Base-by-base conservation (phyloP, 208 protist species). In the Leishmania mexicana region DNA sequence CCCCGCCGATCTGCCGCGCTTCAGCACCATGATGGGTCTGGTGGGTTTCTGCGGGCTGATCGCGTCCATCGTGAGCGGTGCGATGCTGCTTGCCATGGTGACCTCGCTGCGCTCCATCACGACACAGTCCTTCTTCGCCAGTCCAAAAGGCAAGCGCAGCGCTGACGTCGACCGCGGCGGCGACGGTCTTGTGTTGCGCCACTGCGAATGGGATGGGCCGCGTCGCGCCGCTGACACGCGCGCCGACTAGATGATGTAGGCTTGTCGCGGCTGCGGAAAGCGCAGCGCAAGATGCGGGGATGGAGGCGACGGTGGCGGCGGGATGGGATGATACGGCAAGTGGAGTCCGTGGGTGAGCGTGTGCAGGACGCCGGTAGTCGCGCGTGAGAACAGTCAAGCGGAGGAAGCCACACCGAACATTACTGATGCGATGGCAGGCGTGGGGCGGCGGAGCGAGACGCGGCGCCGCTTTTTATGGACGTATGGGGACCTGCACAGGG, bases 71-170 rank as follows among this genome's bases (percentile, higher is more conserved):
- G 35, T 85, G 31, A 75, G 76, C n/a, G 81, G 81, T 21, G 60
- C 51, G 13, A 71, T 57, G 60, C 60, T 85, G 81, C 71, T 85
- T 42, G 81, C 42, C 47, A 85, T 85, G 76, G 75, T 67, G 28
- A 58, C 54, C 49, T 85, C 81, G 47, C 76, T 85, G 62, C 81
- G 76, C 35, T 51, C 35, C 68, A 79, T 81, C 68, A 81, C 71
- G 11, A 24, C 74, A 40, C 76, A 81, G 54, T 79, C 81, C 45
- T 85, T 47, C 53, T 81, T 81, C n/a, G 38, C 71, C 13, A 81
- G 60, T 47, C 60, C 68, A 5, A 24, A 19, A 21, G 49, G 74
- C 31, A 15, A 13, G 60, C 60, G 38, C 35, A 47, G 13, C 54
- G 57, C 15, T 64, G 58, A 51, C 38, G 51, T 35, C 73, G 58